Base-by-base conservation (phyloP, 2,329 filamentous ascomycete genomes). In the Microcera coccophila region DNA sequence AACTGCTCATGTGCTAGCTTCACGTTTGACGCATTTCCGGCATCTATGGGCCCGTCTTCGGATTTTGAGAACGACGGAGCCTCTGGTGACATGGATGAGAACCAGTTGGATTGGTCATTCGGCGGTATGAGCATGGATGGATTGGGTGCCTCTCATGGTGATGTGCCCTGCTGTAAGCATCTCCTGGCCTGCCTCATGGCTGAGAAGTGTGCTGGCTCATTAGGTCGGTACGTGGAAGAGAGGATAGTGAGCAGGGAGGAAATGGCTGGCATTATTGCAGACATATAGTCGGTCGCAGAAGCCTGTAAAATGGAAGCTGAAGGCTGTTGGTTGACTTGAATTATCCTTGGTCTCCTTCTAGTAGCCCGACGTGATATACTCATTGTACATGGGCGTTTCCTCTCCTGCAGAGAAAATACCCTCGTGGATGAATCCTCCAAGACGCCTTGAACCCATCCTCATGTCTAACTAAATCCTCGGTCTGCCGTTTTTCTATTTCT, bases 1-100 rank as follows among this genome's bases (percentile, higher is more conserved):
- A 90, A 85, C 63, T 98, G 93, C 65, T 87, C 81, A 1, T 98
- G 93, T 69, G 85, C 90, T 3, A 83, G 82, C 1, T 97, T 97
- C 64, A 76, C 84, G 0, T 83, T 94, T 49, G 73, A 83, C 16
- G 78, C 84, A 3, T 90, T 90, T 54, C 72, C 57, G 17, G 47
- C n/a, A 28, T 28, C 14, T 28, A 28, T 14, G 24, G 24, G n/a
- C n/a, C n/a, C n/a, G n/a, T n/a, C 24, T 28, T 28, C 24, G 9
- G 24, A 28, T 28, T 28, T 14, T 28, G 9, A 28, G 14, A 28
- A 28, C 14, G 14, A 28, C 9, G 9, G 9, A 28, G 14, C 9
- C 9, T 9, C 9, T 9, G 24, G 14, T 14, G 24, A 28, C 9
- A 14, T 28, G 24, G 24, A n/a, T n/a, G n/a, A 32, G 11, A 16